Evolutionary conservation across 2,329 filamentous ascomycete genomes (phyloP).

Genomic region (Chrysoporthe cubensis): DNA sequence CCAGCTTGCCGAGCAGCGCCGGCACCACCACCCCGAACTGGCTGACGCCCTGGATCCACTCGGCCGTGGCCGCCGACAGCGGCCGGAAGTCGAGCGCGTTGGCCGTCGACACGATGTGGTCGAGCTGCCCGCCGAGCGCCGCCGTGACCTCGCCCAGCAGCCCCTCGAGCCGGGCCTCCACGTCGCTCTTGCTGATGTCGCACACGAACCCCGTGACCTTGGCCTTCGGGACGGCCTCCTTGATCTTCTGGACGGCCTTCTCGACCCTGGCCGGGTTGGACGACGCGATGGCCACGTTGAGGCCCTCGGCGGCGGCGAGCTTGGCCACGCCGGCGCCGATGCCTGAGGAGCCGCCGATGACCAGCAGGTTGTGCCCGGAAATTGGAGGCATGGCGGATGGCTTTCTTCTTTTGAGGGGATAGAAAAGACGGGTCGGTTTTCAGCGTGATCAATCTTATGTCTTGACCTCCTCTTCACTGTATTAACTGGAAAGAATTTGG

Average conservation of each 20-base stretch:
- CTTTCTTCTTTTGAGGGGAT: neutral
- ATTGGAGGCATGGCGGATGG: slow-evolving; percentile 13
- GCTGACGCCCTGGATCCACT: slow-evolving; percentile 45
- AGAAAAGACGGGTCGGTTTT: too few relatives aligned
- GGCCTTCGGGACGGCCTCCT: slow-evolving; percentile 30
- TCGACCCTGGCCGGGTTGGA: slow-evolving; percentile 18
- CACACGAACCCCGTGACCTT: slow-evolving; percentile 47
- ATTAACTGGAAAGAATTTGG: neutral
- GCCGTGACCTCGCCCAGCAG: slow-evolving; percentile 42
- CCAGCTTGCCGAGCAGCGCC: slow-evolving; percentile 51
- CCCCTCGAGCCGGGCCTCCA: slow-evolving; percentile 49
- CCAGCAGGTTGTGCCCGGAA: slow-evolving; percentile 3
- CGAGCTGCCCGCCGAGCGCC: slow-evolving; percentile 39
- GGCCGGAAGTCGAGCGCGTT: slow-evolving; percentile 46
- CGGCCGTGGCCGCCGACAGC: slow-evolving; percentile 43
- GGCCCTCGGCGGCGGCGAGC: slow-evolving; percentile 18
- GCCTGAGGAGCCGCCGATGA: slow-evolving; percentile 24
- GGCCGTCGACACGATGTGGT: slow-evolving; percentile 58
- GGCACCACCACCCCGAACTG: slow-evolving; percentile 53
- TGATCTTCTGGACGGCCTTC: slow-evolving; percentile 17
- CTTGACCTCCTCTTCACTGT: neutral
- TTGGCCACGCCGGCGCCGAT: slow-evolving; percentile 24
- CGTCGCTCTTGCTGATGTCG: slow-evolving; percentile 46
- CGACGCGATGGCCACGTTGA: slow-evolving; percentile 23
- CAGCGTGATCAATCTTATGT: neutral